Base-by-base conservation (phyloP, 2,329 filamentous ascomycete genomes). In the Penicillium sp. region DNA sequence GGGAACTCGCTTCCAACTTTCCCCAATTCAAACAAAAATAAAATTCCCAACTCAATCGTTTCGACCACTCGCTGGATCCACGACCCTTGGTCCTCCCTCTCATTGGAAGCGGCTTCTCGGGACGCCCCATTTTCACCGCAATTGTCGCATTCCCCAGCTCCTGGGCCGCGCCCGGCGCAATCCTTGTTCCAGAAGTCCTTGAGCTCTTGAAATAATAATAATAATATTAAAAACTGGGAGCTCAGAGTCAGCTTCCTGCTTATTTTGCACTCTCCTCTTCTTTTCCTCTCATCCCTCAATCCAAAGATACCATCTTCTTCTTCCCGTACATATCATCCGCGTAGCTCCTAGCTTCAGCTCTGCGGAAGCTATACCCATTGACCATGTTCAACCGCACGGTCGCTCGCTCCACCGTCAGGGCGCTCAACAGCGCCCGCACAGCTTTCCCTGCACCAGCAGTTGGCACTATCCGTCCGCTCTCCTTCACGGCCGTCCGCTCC, bases 301-400 rank as follows among this genome's bases (percentile, higher is more conserved):
- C 39, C 13, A 7, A 22, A 41, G 13, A 41, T 25, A 41, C 22
- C 13, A 0, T 40, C 24, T 25, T n/a, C 11, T 27, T n/a, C 13
- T 18, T 18, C 33, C n/a, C 7, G 22, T 27, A 41, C 6, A 40
- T 24, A 13, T 22, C 14, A 6, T 18, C 13, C 18, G 16, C 35
- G 6, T 38, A 14, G 1, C 11, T 18, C 16, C 16, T 8, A 45
- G 25, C 40, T n/a, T 16, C 11, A 40, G 16, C 20, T 39, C 8
- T 22, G 9, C 33, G 3, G 27, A 28, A 28, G 14, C 20, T 24
- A 25, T 42, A 22, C 11, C 20, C n/a, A 41, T 31, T 24, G 36
- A 40, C 25, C 41, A 70, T 72, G 64, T 64, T 70, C 61, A 66
- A 57, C 31, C 58, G 63, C 25, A 40, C 60, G 41, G 46, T 65